Evolutionary conservation across 2,329 filamentous ascomycete species (phyloP), one percentile per base, ranked within the genome.

Genomic region (Zasmidium citrigriseum): DNA sequence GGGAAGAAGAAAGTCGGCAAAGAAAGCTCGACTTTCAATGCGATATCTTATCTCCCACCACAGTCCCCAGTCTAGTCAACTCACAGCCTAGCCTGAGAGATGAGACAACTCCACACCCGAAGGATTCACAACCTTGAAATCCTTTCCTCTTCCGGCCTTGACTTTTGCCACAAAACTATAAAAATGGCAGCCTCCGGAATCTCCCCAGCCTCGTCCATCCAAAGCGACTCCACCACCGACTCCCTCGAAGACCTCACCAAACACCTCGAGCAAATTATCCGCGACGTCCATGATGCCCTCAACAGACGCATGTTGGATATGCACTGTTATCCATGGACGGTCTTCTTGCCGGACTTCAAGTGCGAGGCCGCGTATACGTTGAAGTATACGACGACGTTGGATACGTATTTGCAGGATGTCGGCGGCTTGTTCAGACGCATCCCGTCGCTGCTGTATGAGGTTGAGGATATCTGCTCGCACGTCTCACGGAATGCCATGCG

Each of bases 241-340:
- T 93, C 89, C 29, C 89, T 98, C 72, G 88, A 93, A 67, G 86
- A 93, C 46, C 85, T 97, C 63, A 87, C 88, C 70, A 84, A 83
- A 48, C 88, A 93, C 71, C 93, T 90, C 51, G 82, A 85, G 53
- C 85, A 86, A 68, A 85, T 99, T 64, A 93, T 93, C 74, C 82
- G 82, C 58, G 86, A 87, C 18, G 89, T 96, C 53, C 83, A 89
- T 7, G 98, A 98, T 77, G 90, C 93, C 4, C 7, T 41, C 4
- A 41, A 41, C 14, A 16, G 5, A n/a, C 34, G 34, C 34, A 41
- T 41, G 34, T n/a, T 41, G 14, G 34, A 41, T 41, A 11, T 7
- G 34, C 12, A 41, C 16, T 16, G 34, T 4, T 41, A 41, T n/a
- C 34, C 34, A 16, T 41, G 34, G 34, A 9, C 34, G 4, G 34